Evolutionary conservation across 352 stramenopile species (phyloP).

Genomic region (Phytophthora hibernalis): DNA sequence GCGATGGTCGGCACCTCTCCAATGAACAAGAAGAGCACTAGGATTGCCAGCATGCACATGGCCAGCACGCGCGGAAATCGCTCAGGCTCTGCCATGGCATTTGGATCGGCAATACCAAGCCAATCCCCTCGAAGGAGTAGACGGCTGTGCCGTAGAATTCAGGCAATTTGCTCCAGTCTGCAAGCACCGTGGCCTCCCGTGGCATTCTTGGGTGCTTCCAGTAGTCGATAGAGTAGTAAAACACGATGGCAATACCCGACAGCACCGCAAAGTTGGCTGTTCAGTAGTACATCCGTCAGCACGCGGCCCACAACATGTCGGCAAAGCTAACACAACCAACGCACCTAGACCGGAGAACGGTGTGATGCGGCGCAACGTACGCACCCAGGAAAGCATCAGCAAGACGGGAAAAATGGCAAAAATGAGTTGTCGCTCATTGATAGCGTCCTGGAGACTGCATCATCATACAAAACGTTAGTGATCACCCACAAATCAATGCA

Average conservation of each 20-base stretch:
- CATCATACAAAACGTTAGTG: neutral
- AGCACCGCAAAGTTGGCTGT: constrained; percentile 72
- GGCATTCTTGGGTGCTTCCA: constrained; percentile 43
- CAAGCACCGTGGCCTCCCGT: constrained; percentile 25
- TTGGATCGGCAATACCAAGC: constrained; percentile 77
- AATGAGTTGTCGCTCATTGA: constrained; percentile 83
- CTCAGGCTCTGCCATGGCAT: constrained; percentile 70
- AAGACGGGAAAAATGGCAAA: constrained; percentile 77
- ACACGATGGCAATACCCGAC: constrained; percentile 78
- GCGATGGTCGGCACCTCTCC: constrained; percentile 72
- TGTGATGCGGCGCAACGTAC: constrained; percentile 75
- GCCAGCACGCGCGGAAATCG: constrained; percentile 65
- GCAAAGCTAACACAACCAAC: neutral
- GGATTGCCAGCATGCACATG: constrained; percentile 68
- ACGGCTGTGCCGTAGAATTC: constrained; percentile 85
- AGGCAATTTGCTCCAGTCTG: constrained; percentile 53
- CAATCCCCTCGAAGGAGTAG: constrained; percentile 86
- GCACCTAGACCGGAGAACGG: constrained; percentile 76
- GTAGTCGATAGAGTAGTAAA: constrained; percentile 83
- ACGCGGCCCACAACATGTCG: neutral
- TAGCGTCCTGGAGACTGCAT: constrained; percentile 53
- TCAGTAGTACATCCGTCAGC: constrained; percentile 7
- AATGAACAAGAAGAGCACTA: constrained; percentile 81
- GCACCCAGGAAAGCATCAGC: constrained; percentile 79
- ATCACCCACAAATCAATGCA: neutral